These are phyloP conservation scores for Epithele typhae DNA, from an alignment of 768 basidiomycete species.

Conservation along the genomic window DNA sequence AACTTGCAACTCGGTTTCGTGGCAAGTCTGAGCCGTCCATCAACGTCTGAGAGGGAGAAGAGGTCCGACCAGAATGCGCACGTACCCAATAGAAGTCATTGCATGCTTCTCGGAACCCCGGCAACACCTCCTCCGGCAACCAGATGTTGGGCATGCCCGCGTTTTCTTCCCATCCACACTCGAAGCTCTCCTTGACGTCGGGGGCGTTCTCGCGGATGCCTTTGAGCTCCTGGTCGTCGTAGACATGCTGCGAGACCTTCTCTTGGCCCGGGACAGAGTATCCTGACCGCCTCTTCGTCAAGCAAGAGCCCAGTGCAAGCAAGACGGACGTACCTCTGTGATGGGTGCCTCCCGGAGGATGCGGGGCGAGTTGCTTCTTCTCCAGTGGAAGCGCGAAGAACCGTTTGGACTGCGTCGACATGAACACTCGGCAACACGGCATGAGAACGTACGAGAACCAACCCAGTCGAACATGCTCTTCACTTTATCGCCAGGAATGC, in stretches of 20 bases:
- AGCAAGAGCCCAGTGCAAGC: neutral
- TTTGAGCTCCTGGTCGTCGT: conserved; percentile 28
- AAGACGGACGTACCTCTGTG: conserved; percentile 23
- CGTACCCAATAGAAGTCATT: conserved; percentile 43
- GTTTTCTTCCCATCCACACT: conserved; percentile 47
- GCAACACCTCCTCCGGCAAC: conserved; percentile 47
- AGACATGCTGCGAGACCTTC: conserved; percentile 29
- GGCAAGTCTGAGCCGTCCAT: conserved; percentile 30
- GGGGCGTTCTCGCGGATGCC: conserved; percentile 29
- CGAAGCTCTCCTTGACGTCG: conserved; percentile 50
- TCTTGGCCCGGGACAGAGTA: conserved; percentile 30
- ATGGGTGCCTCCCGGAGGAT: conserved; percentile 30
- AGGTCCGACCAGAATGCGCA: neutral
- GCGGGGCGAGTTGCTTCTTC: conserved; percentile 31
- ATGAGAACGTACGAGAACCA: conserved; percentile 8
- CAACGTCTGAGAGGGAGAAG: neutral
- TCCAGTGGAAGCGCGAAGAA: conserved; percentile 29
- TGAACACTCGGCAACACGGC: neutral
- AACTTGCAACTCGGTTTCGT: conserved; percentile 40
- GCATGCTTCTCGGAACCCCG: conserved; percentile 50
- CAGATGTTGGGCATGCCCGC: conserved; percentile 50
- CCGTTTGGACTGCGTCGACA: conserved; percentile 22
- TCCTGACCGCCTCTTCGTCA: conserved; percentile 13
- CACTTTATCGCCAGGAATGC: conserved; percentile 31
- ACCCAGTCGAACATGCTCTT: conserved; percentile 30